Base-by-base conservation (phyloP, 1,139 yeast genomes). In the Debaryomyces fabryi region DNA sequence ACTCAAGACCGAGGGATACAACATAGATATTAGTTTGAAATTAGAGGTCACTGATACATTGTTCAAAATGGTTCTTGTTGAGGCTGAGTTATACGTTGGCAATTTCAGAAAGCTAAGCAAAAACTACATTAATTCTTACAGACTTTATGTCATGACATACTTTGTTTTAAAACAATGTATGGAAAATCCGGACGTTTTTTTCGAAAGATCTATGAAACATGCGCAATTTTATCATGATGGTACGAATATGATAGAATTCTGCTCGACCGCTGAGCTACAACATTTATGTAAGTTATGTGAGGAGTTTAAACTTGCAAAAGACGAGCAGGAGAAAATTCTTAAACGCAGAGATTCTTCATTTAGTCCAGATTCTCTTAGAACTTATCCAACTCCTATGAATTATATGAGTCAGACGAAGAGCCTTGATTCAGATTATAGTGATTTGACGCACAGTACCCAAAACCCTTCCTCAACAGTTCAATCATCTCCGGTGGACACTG, bases 51-150 rank as follows among this genome's bases (percentile, higher is more conserved):
- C 71, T 15, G 73, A 73, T 50, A 58, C 57, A 13, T 59, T 76
- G 38, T 74, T 74, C 49, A 62, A 60, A n/a, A 59, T 70, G 47
- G 67, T 71, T 5, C 56, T 76, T 24, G 54, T 66, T 3, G 79
- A 76, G 51, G 74, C 79, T 1, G 81, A 76, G 49, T 59, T 74
- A 15, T 76, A 76, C 56, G 78, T 76, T 35, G 80, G 80, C 1
- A 69, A 71, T 52, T 74, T 76, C 61, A 53, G 76, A 23, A 68
- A 66, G 38, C 62, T 76, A 53, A 71, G 78, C 52, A 55, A 67
- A 29, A 64, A 68, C 4, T 76, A 76, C 54, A 64, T 69, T 49
- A 74, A 74, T 51, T 72, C 78, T 3, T 74, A 74, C 60, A 65
- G 69, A 52, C 56, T 76, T 20, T 72, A 73, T 52, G 76, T 75